Conservation (phyloP, 768 basidiomycete genomes). For the Auricularia sp. region DNA sequence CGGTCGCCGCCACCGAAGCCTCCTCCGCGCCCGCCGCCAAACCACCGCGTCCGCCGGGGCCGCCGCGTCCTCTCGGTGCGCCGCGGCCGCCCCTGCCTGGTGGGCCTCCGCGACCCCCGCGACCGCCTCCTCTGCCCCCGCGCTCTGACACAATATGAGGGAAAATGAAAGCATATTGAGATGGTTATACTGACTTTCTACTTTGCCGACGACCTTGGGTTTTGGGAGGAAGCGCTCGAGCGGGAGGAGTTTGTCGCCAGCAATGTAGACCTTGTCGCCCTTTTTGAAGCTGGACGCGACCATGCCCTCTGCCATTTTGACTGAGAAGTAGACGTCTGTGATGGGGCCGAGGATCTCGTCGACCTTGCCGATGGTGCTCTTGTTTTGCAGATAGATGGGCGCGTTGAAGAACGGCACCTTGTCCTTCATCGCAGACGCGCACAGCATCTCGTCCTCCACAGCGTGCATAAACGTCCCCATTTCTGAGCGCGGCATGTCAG, state of each 20-base stretch:
- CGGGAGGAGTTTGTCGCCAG: conserved; percentile 91
- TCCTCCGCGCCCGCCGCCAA: conserved; percentile 26
- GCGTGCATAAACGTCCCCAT: conserved; percentile 89
- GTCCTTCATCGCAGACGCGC: conserved; percentile 69
- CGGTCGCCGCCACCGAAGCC: conserved; percentile 26
- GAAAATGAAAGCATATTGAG: not conserved
- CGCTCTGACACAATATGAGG: not conserved
- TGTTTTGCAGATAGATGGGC: conserved; percentile 94
- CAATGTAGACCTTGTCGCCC: conserved; percentile 97
- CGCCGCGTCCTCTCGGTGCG: conserved; percentile 3
- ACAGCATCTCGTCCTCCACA: conserved; percentile 98
- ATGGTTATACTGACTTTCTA: not conserved
- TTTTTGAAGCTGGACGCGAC: conserved; percentile 91
- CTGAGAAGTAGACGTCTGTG: conserved; percentile 95
- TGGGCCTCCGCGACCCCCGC: conserved; percentile 1
- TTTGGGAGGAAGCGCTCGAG: conserved; percentile 95
- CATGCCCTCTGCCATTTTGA: conserved; percentile 96
- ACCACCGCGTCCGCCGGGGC: conserved; percentile 24
- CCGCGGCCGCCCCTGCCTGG: conserved; percentile 5
- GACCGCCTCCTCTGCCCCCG: not conserved
- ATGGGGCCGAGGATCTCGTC: conserved; percentile 99
- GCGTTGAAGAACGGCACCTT: conserved; percentile 99
- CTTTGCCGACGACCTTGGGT: conserved; percentile 62
- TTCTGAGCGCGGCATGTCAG: conserved; percentile 36
- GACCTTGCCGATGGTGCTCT: conserved; percentile 90